These are phyloP conservation scores for Lactarius hengduanensis DNA, from an alignment of 768 basidiomycete genomes.

Conservation along the genomic window DNA sequence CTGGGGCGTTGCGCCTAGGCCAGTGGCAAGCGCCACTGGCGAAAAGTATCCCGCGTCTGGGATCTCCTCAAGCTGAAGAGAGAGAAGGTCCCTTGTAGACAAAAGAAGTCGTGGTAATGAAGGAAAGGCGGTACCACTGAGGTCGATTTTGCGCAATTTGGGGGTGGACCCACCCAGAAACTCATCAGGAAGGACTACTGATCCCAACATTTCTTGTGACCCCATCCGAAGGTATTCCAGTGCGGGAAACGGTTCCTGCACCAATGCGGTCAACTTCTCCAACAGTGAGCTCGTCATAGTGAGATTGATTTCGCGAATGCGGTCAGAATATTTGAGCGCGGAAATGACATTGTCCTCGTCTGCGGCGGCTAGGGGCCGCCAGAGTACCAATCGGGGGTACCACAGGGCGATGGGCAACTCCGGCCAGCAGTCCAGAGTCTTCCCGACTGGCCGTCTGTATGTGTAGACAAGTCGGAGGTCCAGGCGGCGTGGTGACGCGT, in stretches of 20 bases:
- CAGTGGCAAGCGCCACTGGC: conserved; percentile 14
- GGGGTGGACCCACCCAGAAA: conserved; percentile 17
- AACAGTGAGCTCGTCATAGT: conserved; percentile 12
- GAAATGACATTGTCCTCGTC: conserved; percentile 20
- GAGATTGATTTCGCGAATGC: conserved; percentile 25
- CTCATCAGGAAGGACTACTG: conserved; percentile 10
- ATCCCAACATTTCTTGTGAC: conserved; percentile 9
- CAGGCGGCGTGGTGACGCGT: conserved; percentile 14
- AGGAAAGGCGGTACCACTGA: conserved; percentile 18
- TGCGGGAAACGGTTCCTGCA: conserved; percentile 4
- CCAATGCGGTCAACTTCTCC: conserved; percentile 6
- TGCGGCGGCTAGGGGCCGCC: background rate
- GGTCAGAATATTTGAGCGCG: conserved; percentile 9
- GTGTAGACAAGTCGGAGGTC: conserved; percentile 23
- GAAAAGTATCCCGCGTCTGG: conserved; percentile 16
- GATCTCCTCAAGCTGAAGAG: conserved; percentile 14
- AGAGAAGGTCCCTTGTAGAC: conserved; percentile 14
- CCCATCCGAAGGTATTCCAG: conserved; percentile 12
- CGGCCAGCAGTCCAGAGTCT: conserved; percentile 18
- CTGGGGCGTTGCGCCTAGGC: conserved; percentile 6
- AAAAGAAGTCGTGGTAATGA: conserved; percentile 14
- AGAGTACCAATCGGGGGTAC: conserved; percentile 16
- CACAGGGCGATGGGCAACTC: conserved; percentile 16
- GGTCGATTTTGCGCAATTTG: conserved; percentile 6
- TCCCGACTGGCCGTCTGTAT: conserved; percentile 17